Evolutionary conservation across 257 asterid genomes (phyloP), one percentile per base, ranked within the genome.

Genomic region (Verbascum thapsus): DNA sequence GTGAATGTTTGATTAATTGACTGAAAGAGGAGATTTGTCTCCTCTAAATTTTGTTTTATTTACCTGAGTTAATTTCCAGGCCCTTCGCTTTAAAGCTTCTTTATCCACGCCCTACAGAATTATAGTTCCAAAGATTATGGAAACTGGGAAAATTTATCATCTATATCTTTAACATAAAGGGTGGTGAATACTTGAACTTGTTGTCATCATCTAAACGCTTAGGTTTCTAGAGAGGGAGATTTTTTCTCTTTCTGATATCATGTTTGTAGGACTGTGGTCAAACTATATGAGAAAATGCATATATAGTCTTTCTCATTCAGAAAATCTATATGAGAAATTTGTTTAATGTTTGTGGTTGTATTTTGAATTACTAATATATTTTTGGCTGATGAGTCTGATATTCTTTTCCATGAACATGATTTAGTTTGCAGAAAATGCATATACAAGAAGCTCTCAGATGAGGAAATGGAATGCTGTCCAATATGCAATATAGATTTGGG

Each of bases 351-450:
- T 42, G 16, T 18, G 26, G 8, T 49, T 47, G 15, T 12, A 3
- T 10, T 22, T 41, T 26, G 23, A 23, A n/a, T 13, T 41, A 9
- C 13, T 49, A 11, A 35, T n/a, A 34, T 63, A 22, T 11, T 53
- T 41, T 16, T 35, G 8, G 20, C 9, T 23, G 63, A 39, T 16
- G 53, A 63, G 6, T 12, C 61, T 66, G 72, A 66, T 45, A 9
- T 57, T 48, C 32, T 63, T 44, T 34, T 67, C 59, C 66, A 5
- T 35, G 48, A 9, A 42, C 65, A 22, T 34, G 13, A 4, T 67
- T 41, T 60, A 85, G 91, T 85, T 75, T 88, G 96, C 74, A 76
- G 76, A 71, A 74, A 74, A 58, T 88, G 96, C 78, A 83, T 85
- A 65, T 64, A 64, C 57, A 58, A 57, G 68, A 85, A 76, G 71